Conservation (phyloP, 306 rosid genomes). For the Quercus aquifolioides region DNA sequence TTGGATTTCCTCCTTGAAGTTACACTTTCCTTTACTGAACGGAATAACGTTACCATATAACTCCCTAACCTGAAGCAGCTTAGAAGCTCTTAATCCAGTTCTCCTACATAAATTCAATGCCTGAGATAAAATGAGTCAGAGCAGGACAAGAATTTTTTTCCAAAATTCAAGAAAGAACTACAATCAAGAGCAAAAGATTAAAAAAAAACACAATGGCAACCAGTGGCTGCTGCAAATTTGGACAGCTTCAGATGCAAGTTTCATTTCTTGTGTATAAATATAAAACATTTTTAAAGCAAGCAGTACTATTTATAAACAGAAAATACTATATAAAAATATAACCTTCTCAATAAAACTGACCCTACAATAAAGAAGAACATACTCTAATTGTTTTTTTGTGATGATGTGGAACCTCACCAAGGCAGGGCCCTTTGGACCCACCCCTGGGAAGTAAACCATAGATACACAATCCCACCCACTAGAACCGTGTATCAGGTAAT, state of each 20-base stretch:
- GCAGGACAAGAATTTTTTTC: background rate
- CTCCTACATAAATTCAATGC: conserved; percentile 22
- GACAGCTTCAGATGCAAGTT: background rate
- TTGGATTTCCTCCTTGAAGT: conserved; percentile 60
- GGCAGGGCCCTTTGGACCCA: too few species aligned
- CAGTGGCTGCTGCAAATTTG: background rate
- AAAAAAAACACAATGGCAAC: background rate
- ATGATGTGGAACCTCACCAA: too few species aligned
- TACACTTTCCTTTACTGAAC: conserved; percentile 42
- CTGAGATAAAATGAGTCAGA: conserved; percentile 33
- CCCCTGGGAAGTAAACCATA: too few species aligned
- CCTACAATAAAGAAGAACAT: background rate
- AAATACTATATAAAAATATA: background rate
- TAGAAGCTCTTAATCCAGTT: conserved; percentile 37
- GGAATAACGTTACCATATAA: conserved; percentile 56
- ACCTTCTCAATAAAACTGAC: background rate
- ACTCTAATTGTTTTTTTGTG: too few species aligned
- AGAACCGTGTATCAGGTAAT: too few species aligned
- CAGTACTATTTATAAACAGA: background rate
- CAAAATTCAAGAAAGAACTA: background rate
- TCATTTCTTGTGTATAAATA: background rate
- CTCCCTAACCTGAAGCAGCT: conserved; percentile 77
- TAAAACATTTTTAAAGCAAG: background rate
- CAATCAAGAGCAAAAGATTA: background rate
- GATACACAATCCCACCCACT: too few species aligned